Evolutionary conservation across 306 rosid genomes (phyloP).

Genomic region (Lithocarpus polystachyus): DNA sequence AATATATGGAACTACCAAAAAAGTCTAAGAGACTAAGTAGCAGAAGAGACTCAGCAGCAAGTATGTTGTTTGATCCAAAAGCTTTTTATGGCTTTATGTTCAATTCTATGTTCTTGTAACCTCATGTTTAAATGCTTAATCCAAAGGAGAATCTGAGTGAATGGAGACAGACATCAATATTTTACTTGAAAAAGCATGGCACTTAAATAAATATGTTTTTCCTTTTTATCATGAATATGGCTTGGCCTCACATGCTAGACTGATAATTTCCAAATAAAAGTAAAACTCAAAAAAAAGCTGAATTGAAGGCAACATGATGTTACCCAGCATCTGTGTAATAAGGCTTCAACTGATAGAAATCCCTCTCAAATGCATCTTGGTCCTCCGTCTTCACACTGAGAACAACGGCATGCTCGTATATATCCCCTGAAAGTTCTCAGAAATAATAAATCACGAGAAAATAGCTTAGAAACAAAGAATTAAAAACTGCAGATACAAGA

Average conservation of each 20-base stretch:
- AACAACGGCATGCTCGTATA: conserved; percentile 93
- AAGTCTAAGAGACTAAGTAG: neutral
- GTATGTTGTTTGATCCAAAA: neutral
- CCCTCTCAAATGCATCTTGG: conserved; percentile 95
- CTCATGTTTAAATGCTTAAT: neutral
- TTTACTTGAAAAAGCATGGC: neutral
- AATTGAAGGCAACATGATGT: conserved; percentile 6
- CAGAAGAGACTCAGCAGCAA: neutral
- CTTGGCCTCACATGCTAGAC: conserved; percentile 6
- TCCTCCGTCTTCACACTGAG: conserved; percentile 88
- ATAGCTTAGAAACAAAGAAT: neutral
- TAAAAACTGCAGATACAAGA: neutral
- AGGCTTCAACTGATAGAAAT: conserved; percentile 94
- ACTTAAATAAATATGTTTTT: neutral
- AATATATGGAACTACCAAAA: neutral
- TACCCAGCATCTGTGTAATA: conserved; percentile 94
- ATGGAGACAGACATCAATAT: neutral
- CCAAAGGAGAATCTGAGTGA: neutral
- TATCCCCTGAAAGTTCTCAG: conserved; percentile 71
- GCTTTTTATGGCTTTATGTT: neutral
- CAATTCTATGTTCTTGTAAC: neutral
- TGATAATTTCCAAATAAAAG: conserved; percentile 8
- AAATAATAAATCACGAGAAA: neutral
- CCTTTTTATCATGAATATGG: neutral
- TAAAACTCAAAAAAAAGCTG: neutral